Conservation (phyloP, 306 rosid genomes). For the Oxytropis ochrocephala region DNA sequence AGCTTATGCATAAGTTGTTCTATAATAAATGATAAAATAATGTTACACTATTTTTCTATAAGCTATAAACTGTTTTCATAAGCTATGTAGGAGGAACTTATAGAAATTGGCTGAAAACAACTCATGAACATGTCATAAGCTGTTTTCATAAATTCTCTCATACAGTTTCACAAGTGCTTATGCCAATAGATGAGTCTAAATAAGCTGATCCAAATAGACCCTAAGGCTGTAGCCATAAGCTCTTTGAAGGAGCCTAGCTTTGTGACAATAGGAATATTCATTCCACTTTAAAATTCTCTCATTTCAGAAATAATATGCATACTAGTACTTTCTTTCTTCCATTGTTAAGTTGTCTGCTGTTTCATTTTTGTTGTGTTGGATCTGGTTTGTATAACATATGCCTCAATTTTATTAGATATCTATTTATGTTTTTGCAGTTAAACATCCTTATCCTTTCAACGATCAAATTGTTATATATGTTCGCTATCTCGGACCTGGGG, state of each 20-base stretch:
- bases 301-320: not conserved
- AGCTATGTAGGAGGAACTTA: too few relatives aligned
- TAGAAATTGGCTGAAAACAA: too few relatives aligned
- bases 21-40: too few relatives aligned
- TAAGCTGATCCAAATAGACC: too few relatives aligned
- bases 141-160: too few relatives aligned
- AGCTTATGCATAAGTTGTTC: too few relatives aligned
- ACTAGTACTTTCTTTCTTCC: not conserved
- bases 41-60: too few relatives aligned
- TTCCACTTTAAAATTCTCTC: not conserved
- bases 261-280: not conserved
- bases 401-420: not conserved
- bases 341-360: not conserved
- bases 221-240: too few relatives aligned
- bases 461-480: slow-evolving; percentile 67
- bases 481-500: slow-evolving; percentile 68
- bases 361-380: not conserved
- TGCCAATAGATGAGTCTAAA: too few relatives aligned
- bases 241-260: not conserved
- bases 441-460: slow-evolving; percentile 72
- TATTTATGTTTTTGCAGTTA: slow-evolving; percentile 39
- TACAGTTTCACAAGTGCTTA: too few relatives aligned
- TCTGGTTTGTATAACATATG: not conserved
- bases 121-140: too few relatives aligned
- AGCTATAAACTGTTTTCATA: too few relatives aligned